Evolutionary conservation across 352 stramenopile species (phyloP).

Genomic region (Thraustochytrium striatum): DNA sequence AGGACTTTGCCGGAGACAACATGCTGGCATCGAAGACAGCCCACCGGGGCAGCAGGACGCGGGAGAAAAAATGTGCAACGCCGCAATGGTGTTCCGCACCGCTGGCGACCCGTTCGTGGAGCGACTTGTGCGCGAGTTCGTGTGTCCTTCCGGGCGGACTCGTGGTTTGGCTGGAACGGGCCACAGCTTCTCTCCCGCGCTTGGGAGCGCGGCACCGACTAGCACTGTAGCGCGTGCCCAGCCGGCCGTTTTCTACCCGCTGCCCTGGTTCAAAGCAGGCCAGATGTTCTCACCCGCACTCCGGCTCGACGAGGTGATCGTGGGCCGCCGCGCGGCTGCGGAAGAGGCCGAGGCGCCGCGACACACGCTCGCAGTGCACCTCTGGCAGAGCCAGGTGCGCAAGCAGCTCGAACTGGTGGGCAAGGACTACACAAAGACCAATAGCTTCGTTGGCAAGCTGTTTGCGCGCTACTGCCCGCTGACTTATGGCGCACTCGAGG

Average conservation of each 20-base stretch:
- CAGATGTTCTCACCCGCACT: background rate
- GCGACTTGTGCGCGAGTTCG: background rate
- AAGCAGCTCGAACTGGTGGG: slow-evolving; percentile 7
- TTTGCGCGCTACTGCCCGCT: background rate
- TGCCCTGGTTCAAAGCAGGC: background rate
- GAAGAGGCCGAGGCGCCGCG: too few relatives aligned
- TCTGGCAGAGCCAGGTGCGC: slow-evolving; percentile 33
- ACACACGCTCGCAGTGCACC: background rate
- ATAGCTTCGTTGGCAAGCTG: background rate
- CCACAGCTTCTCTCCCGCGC: background rate
- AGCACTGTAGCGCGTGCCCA: background rate
- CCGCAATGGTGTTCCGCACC: background rate
- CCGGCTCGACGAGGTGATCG: background rate
- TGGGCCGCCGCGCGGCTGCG: background rate
- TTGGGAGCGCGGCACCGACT: background rate
- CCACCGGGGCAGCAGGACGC: background rate
- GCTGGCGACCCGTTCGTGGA: background rate
- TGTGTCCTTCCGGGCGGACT: background rate
- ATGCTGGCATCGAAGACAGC: background rate
- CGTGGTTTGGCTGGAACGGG: slow-evolving; percentile 25
- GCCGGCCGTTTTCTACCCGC: background rate
- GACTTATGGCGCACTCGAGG: background rate
- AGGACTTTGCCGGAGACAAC: background rate
- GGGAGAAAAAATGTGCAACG: slow-evolving; percentile 1
- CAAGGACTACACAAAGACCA: background rate